Percentiles rank a stretch among this genome's conserved stretches.
phyloP scores from a whole-genome alignment of 106 monocot species.

The Apostasia ramifera region DNA sequence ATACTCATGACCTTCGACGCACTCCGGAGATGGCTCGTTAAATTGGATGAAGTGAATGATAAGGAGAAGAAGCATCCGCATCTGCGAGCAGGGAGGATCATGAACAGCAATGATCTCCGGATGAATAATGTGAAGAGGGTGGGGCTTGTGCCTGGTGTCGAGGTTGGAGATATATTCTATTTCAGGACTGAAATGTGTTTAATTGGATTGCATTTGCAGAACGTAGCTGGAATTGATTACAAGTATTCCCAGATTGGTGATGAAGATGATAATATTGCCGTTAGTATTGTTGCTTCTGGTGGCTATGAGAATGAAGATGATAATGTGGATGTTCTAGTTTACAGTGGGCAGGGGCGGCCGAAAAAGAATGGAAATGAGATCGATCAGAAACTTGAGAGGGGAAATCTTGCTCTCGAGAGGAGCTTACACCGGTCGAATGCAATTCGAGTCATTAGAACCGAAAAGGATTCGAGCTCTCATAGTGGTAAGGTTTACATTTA shows the following conservation, averaged over 20 bases:
- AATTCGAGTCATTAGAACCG: slow-evolving; percentile 55
- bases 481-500: slow-evolving; percentile 61
- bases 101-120: slow-evolving; percentile 39
- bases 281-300: slow-evolving; percentile 65
- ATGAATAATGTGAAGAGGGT: slow-evolving; percentile 37
- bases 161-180: slow-evolving; percentile 70
- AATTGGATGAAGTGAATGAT: slow-evolving; percentile 52
- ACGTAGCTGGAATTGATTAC: slow-evolving; percentile 63
- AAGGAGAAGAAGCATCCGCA: slow-evolving; percentile 25
- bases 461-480: slow-evolving; percentile 26
- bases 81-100: slow-evolving; percentile 41
- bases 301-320: slow-evolving; percentile 59
- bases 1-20: slow-evolving; percentile 63
- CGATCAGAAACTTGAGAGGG: slow-evolving; percentile 80
- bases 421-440: slow-evolving; percentile 45
- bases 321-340: slow-evolving; percentile 44
- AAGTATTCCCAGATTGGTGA: slow-evolving; percentile 20
- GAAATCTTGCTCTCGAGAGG: slow-evolving; percentile 77
- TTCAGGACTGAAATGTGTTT: slow-evolving; percentile 66
- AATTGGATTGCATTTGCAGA: slow-evolving; percentile 52
- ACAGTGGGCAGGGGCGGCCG: slow-evolving; percentile 59
- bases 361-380: slow-evolving; percentile 11
- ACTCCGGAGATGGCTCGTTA: slow-evolving; percentile 42
- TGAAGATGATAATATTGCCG: slow-evolving; percentile 47
- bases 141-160: slow-evolving; percentile 47